Conservation (phyloP, 345 rosid species). For the Gossypium stocksii region DNA sequence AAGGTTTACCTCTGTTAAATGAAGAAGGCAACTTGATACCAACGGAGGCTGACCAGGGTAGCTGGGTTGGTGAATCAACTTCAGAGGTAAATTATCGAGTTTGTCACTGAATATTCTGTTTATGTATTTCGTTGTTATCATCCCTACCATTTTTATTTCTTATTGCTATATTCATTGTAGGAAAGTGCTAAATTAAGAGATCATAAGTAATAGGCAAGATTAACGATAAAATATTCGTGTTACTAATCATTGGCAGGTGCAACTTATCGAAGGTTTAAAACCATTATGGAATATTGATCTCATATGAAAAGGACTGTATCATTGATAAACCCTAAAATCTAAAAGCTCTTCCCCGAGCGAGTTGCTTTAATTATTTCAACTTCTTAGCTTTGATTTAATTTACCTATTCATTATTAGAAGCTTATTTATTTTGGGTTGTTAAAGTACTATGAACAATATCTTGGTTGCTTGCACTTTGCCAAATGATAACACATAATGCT, state of each 20-base stretch:
- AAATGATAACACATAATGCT: neutral
- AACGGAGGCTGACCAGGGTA: constrained; percentile 51
- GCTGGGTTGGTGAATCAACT: constrained; percentile 51
- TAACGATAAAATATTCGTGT: neutral
- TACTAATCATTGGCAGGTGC: neutral
- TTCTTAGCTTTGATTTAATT: neutral
- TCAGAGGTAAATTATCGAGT: constrained; percentile 50
- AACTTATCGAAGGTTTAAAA: neutral
- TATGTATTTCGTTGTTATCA: neutral
- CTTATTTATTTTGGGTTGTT: too few relatives aligned
- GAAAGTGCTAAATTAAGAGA: neutral
- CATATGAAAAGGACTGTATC: neutral
- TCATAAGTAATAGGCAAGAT: neutral
- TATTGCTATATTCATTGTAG: neutral
- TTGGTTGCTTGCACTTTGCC: neutral
- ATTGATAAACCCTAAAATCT: neutral
- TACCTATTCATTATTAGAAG: too few relatives aligned
- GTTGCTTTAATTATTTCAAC: neutral
- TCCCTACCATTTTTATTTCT: neutral
- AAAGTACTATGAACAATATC: neutral
- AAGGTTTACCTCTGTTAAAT: constrained; percentile 79
- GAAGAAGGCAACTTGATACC: constrained; percentile 76
- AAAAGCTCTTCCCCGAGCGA: neutral
- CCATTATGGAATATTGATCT: neutral
- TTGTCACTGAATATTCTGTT: neutral